Base-by-base conservation (phyloP, 352 stramenopile genomes). In the Phytopythium boreale region DNA sequence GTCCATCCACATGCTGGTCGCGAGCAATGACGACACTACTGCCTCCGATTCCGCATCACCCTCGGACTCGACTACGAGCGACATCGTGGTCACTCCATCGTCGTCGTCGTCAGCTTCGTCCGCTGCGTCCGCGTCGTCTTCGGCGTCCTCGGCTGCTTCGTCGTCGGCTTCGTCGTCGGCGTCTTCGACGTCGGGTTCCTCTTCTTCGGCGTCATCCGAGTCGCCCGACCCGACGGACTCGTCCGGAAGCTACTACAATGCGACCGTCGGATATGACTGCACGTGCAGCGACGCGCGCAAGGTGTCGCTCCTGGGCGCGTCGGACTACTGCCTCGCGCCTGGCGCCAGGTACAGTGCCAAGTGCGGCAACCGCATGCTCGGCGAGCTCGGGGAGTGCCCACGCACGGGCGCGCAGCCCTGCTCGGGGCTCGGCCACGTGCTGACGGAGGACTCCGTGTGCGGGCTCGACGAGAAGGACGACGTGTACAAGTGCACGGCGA, bases 401-500 rank as follows among this genome's bases (percentile, higher is more conserved):
- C 73, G 71, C 0, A 65, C 53, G 9, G 81, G 81, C 26, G 74
- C 84, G 14, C 69, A 84, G 47, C 84, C 84, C 11, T 92, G 84
- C 57, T 81, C 76, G 9, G 46, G 76, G 5, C 86, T 76, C 20
- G 84, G 84, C 36, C 80, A 90, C 56, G 69, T 84, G 19, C 62
- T 92, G 46, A 65, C 73, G 41, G 84, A 87, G 52, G 75, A 92
- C 68, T 84, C 81, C 37, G 44, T 85, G 15, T 92, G 84, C 58
- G 65, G 66, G 10, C 68, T 85, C 53, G 80, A 92, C 61, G 73
- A 84, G 12, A 76, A 76, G 47, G 79, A 90, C 62, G 71, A 80
- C 2, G 85, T 80, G 22, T 92, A 86, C 72, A 90, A 92, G 69
- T 92, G 84, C 46, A 79, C 88, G 26, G 79, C 80, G 19, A 89